Percentiles rank a stretch among this genome's conserved stretches.
Conservation (phyloP, 2,329 filamentous ascomycete genomes). For the Aureobasidium sp. region DNA sequence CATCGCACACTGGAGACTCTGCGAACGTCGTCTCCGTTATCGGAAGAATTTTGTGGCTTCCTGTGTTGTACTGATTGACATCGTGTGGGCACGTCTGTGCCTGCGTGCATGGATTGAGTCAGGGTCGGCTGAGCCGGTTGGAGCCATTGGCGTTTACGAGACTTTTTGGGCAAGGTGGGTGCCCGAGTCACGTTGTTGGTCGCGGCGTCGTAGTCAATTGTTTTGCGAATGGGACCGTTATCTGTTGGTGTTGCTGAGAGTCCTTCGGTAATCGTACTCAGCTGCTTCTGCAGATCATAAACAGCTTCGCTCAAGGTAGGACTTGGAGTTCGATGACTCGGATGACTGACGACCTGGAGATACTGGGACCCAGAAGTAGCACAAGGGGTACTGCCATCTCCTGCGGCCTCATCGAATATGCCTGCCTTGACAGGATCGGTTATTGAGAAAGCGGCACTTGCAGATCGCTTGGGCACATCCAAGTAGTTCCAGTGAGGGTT, state of each 20-base stretch:
- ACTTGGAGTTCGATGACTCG: constrained; percentile 19
- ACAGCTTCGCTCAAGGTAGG: constrained; percentile 41
- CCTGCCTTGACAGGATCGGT: constrained; percentile 20
- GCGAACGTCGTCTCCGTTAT: neutral
- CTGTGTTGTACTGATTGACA: neutral
- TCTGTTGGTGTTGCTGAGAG: constrained; percentile 1
- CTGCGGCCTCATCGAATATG: constrained; percentile 18
- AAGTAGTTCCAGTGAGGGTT: constrained; percentile 7
- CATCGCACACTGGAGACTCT: neutral
- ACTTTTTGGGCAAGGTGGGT: constrained; percentile 32
- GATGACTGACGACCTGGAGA: neutral
- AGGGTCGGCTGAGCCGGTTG: neutral
- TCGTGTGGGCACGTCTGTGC: neutral
- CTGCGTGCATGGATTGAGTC: neutral
- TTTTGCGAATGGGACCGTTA: constrained; percentile 15
- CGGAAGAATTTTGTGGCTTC: neutral
- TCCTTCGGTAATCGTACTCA: constrained; percentile 20
- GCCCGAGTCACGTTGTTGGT: constrained; percentile 18
- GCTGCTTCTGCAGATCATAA: constrained; percentile 25
- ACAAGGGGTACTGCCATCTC: constrained; percentile 11
- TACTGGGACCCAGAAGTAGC: neutral
- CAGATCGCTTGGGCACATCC: constrained; percentile 15
- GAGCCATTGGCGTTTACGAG: constrained; percentile 32
- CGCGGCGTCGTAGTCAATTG: constrained; percentile 18
- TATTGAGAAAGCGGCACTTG: constrained; percentile 17